Conservation (phyloP, 1,284 basidiomycete species). For the Microbotryum silenes-acaulis region DNA sequence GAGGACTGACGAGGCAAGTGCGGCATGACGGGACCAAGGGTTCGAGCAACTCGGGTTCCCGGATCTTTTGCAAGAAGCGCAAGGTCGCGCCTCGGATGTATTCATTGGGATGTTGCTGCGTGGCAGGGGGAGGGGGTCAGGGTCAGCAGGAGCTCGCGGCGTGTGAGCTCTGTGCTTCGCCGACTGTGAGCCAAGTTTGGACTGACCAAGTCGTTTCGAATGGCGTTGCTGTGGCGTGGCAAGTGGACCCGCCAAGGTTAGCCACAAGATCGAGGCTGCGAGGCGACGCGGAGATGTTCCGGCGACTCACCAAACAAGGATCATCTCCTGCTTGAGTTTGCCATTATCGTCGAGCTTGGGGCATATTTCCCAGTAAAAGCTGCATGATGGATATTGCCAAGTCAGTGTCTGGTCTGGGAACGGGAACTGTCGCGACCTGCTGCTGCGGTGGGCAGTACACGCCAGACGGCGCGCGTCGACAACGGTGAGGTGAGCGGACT, state of each 20-base stretch:
- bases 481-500: background rate
- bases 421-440: background rate
- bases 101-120: conserved; percentile 96
- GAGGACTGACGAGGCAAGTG: conserved; percentile 58
- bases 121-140: background rate
- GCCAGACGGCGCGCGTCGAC: background rate
- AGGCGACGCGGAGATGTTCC: background rate
- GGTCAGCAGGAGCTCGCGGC: background rate
- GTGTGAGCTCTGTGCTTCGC: background rate
- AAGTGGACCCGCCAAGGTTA: no score
- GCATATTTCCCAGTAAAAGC: conserved; percentile 99
- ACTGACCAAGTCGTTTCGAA: conserved; percentile 87
- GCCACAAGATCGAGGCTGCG: background rate
- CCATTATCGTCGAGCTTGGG: conserved; percentile 96
- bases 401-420: background rate
- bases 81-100: conserved; percentile 97
- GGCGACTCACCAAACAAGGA: conserved; percentile 76
- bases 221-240: conserved; percentile 64
- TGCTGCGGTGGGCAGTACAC: no score
- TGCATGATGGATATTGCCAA: conserved; percentile 1
- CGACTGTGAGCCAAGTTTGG: background rate
- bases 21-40: conserved; percentile 90
- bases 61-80: conserved; percentile 92
- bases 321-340: conserved; percentile 99
- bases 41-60: conserved; percentile 90